A percentile compares a stretch with the other conserved stretches of the same genome.
These are phyloP conservation scores for Polysphondylium violaceum DNA, from an alignment of 78 protist genomes.

Conservation along the genomic window DNA sequence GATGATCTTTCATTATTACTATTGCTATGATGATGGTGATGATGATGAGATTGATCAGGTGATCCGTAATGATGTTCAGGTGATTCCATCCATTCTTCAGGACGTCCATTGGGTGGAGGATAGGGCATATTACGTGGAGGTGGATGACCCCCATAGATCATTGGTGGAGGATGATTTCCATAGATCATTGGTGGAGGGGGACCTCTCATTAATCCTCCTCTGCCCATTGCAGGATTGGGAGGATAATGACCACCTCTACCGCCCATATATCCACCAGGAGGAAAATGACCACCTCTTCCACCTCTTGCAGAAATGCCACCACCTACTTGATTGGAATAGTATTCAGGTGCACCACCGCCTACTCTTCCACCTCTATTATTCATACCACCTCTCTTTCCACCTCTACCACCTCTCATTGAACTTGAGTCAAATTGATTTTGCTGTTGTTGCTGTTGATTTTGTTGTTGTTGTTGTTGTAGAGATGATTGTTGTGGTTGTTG, in stretches of 20 bases:
- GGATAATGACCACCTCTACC: conserved; percentile 14
- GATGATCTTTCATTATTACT: not conserved
- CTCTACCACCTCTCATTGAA: conserved; percentile 52
- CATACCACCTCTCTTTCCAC: conserved; percentile 38
- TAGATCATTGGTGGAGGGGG: conserved; percentile 3
- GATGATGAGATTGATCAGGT: not conserved
- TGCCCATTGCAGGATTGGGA: not conserved
- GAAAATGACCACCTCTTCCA: conserved; percentile 4
- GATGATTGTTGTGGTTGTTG: not conserved
- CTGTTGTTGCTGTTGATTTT: conserved; percentile 6
- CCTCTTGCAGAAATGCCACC: conserved; percentile 12
- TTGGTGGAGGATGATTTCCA: not conserved
- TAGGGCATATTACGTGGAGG: conserved; percentile 21
- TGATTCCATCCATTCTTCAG: too few species aligned
- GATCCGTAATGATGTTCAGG: not conserved
- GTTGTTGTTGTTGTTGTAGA: not conserved
- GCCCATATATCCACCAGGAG: not conserved
- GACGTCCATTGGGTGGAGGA: not conserved
- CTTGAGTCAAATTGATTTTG: not conserved
- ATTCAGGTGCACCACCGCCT: not conserved
- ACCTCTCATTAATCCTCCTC: conserved; percentile 1
- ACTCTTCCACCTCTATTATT: conserved; percentile 13
- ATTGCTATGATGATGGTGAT: not conserved
- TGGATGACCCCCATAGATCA: not conserved
- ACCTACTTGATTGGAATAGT: too few species aligned